Evolutionary conservation across 208 protist genomes (phyloP).

Genomic region (Trypanosoma conorhini): DNA sequence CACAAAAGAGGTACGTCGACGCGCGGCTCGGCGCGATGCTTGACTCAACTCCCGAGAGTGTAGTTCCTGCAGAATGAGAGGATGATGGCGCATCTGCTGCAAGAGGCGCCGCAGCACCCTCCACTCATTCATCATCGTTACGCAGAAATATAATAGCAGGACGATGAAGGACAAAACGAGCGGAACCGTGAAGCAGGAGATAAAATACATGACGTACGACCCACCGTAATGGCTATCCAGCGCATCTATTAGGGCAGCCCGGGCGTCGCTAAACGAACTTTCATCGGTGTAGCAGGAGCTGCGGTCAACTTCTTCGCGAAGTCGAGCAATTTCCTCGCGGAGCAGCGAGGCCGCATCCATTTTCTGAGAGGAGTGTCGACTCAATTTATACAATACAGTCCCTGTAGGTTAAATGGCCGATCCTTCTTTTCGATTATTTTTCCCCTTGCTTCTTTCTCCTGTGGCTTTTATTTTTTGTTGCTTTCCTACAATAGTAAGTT

Average conservation of each 20-base stretch:
- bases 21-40: conserved; percentile 13
- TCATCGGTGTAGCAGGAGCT: conserved; percentile 2
- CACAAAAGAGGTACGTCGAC: conserved; percentile 15
- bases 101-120: not conserved
- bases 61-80: conserved; percentile 17
- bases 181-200: conserved; percentile 8
- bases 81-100: not conserved
- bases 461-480: conserved; percentile 1
- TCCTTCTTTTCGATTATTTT: conserved; percentile 16
- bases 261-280: conserved; percentile 1
- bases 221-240: conserved; percentile 7
- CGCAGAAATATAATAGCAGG: conserved; percentile 13
- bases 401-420: not conserved
- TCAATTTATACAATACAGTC: not conserved
- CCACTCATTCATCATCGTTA: conserved; percentile 10
- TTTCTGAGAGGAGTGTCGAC: not conserved
- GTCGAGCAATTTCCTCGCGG: conserved; percentile 13
- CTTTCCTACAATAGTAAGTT: not conserved
- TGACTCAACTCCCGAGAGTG: conserved; percentile 19
- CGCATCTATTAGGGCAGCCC: not conserved
- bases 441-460: not conserved
- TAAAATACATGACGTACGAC: conserved; percentile 18
- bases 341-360: conserved; percentile 14
- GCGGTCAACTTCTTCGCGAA: conserved; percentile 14
- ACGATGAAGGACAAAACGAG: conserved; percentile 1